Percentiles rank a stretch among this genome's conserved stretches.
These are phyloP conservation scores for Sugiyamaella neomexicana DNA, from an alignment of 1,139 yeast genomes.

Conservation along the genomic window DNA sequence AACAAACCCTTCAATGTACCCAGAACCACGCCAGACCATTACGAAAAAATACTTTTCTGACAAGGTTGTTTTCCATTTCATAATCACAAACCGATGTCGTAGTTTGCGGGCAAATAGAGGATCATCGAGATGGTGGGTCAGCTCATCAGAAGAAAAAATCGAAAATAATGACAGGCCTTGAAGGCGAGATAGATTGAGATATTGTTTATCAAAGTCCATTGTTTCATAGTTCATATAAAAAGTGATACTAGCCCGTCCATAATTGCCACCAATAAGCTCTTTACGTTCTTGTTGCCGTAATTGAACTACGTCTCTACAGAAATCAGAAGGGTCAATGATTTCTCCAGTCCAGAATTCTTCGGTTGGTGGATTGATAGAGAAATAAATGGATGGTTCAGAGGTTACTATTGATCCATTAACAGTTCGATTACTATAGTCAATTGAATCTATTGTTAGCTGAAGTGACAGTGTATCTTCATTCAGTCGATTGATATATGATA, in stretches of 20 bases:
- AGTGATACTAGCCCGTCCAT: not conserved
- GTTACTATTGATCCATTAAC: slow-evolving; percentile 9
- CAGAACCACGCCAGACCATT: slow-evolving; percentile 16
- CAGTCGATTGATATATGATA: not conserved
- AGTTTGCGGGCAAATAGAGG: slow-evolving; percentile 10
- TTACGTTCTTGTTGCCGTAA: slow-evolving; percentile 8
- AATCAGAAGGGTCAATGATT: slow-evolving; percentile 6
- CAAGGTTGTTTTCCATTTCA: slow-evolving; percentile 12
- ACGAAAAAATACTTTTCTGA: slow-evolving; percentile 8
- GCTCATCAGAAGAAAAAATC: slow-evolving; percentile 8
- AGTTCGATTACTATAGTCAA: slow-evolving; percentile 3
- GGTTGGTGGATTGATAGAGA: slow-evolving; percentile 2
- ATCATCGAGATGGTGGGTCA: slow-evolving; percentile 11
- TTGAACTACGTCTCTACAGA: slow-evolving; percentile 9
- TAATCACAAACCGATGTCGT: slow-evolving; percentile 13
- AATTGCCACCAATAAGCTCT: not conserved
- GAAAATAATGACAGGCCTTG: slow-evolving; percentile 12
- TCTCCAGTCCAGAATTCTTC: slow-evolving; percentile 14
- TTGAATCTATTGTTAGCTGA: slow-evolving; percentile 8
- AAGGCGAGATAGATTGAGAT: slow-evolving; percentile 11
- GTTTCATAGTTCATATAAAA: slow-evolving; percentile 1
- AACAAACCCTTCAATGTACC: slow-evolving; percentile 13
- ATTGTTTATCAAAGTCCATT: slow-evolving; percentile 5
- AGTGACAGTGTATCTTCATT: slow-evolving; percentile 6
- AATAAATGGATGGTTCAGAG: slow-evolving; percentile 11